phyloP scores from a whole-genome alignment of 2,329 filamentous ascomycete genomes.

The Cytospora mali region DNA sequence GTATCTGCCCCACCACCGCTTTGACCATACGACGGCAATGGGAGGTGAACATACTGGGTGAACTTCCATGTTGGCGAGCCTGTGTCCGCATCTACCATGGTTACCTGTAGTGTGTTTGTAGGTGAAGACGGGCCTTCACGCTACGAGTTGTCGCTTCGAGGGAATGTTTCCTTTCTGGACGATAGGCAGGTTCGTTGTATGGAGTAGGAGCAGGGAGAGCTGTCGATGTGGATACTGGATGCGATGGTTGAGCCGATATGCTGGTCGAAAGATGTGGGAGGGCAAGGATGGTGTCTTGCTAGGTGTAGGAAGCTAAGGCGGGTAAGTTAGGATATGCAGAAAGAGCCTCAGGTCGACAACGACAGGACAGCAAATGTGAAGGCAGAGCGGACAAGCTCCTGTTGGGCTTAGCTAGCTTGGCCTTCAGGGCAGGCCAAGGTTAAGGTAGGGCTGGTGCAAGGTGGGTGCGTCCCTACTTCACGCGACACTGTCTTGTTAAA shows the following conservation, averaged over 20 bases:
- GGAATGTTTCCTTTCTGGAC: constrained; percentile 8
- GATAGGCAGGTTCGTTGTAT: constrained; percentile 3
- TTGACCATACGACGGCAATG: not conserved
- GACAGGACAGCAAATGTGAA: constrained; percentile 17
- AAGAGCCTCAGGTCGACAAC: constrained; percentile 22
- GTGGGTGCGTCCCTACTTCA: constrained; percentile 18
- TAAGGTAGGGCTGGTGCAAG: constrained; percentile 11
- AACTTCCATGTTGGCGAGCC: constrained; percentile 99
- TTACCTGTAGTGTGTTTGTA: constrained; percentile 44
- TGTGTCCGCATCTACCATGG: constrained; percentile 96
- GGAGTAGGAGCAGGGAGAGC: constrained; percentile 15
- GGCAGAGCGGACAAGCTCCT: constrained; percentile 26
- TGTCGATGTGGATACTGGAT: constrained; percentile 18
- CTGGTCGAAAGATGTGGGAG: constrained; percentile 18
- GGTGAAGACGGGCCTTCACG: constrained; percentile 34
- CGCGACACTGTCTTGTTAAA: constrained; percentile 23
- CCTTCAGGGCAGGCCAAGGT: constrained; percentile 7
- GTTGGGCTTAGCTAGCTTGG: constrained; percentile 23
- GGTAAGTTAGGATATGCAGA: constrained; percentile 20
- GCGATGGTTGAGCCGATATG: constrained; percentile 17
- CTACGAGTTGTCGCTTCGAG: constrained; percentile 28
- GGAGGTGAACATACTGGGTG: constrained; percentile 76
- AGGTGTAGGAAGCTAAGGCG: constrained; percentile 26
- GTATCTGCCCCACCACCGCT: not conserved
- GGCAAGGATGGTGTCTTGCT: constrained; percentile 15